Conservation (phyloP, 1,284 basidiomycete genomes). For the Trichosporon sp. region DNA sequence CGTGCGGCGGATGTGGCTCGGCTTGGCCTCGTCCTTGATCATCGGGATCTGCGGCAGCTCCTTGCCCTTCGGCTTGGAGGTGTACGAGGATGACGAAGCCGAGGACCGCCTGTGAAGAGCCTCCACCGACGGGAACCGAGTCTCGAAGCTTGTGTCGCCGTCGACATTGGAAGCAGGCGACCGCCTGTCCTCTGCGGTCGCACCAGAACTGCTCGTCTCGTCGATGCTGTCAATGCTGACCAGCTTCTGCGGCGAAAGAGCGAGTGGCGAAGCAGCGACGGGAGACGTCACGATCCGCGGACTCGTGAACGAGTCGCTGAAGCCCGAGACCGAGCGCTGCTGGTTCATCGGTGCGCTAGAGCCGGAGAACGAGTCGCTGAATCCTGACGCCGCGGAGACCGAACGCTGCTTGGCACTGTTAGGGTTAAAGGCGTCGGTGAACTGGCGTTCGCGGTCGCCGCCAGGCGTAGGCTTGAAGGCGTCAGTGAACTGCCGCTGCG, state of each 20-base stretch:
- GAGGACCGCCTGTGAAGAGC: conserved; percentile 28
- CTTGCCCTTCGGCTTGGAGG: neutral
- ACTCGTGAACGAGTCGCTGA: conserved; percentile 15
- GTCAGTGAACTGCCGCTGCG: conserved; percentile 15
- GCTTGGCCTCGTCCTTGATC: neutral
- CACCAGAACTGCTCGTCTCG: neutral
- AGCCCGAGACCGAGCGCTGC: conserved; percentile 6
- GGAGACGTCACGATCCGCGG: neutral
- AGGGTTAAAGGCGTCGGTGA: conserved; percentile 16
- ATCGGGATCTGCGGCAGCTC: neutral
- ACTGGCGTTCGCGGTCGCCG: neutral
- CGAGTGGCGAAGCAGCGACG: neutral
- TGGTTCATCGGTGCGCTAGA: neutral
- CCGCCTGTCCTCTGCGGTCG: neutral
- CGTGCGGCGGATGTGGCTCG: conserved; percentile 25
- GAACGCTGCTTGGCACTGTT: conserved; percentile 10
- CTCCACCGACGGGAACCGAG: conserved; percentile 54
- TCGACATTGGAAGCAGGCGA: conserved; percentile 36
- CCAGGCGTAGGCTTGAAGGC: neutral
- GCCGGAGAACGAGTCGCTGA: conserved; percentile 25
- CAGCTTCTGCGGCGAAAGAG: conserved; percentile 7
- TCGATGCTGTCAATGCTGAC: neutral
- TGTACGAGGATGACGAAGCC: neutral
- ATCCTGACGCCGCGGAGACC: conserved; percentile 3
- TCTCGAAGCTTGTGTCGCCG: conserved; percentile 48